Evolutionary conservation across 1,139 yeast species (phyloP).

Genomic region (Yamadazyma membranifaciens): DNA sequence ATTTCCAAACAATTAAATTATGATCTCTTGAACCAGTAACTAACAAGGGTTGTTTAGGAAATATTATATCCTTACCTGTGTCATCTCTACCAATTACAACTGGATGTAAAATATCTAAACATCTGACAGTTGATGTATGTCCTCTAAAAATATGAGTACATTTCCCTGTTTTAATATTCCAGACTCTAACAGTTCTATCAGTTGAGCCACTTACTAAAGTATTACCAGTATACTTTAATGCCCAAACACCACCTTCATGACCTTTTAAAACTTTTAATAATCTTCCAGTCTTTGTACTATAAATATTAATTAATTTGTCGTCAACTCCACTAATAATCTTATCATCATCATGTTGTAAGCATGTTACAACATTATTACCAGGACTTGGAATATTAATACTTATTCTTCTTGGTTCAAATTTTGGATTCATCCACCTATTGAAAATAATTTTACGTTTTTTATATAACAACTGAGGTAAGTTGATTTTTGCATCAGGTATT

Average conservation of each 20-base stretch:
- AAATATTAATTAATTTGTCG: slow-evolving; percentile 77
- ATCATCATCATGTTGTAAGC: slow-evolving; percentile 89
- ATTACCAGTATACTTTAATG: slow-evolving; percentile 82
- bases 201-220: slow-evolving; percentile 88
- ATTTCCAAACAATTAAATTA: slow-evolving; percentile 84
- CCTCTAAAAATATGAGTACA: slow-evolving; percentile 89
- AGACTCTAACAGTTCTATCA: slow-evolving; percentile 81
- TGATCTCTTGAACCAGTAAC: slow-evolving; percentile 93
- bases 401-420: slow-evolving; percentile 64
- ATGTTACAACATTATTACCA: slow-evolving; percentile 84
- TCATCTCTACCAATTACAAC: slow-evolving; percentile 56
- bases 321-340: slow-evolving; percentile 93
- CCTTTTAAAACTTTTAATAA: slow-evolving; percentile 71
- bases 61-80: slow-evolving; percentile 61
- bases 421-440: slow-evolving; percentile 81
- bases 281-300: slow-evolving; percentile 72
- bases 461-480: slow-evolving; percentile 55
- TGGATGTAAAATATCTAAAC: slow-evolving; percentile 80
- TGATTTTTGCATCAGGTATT: slow-evolving; percentile 17
- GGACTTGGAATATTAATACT: slow-evolving; percentile 57
- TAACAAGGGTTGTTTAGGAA: slow-evolving; percentile 61
- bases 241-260: slow-evolving; percentile 99
- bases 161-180: slow-evolving; percentile 75
- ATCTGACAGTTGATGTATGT: slow-evolving; percentile 89
- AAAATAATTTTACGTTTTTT: slow-evolving; percentile 65